These are phyloP conservation scores for Lasiosphaeris hirsuta DNA, from an alignment of 495 filamentous ascomycete species.

Conservation along the genomic window DNA sequence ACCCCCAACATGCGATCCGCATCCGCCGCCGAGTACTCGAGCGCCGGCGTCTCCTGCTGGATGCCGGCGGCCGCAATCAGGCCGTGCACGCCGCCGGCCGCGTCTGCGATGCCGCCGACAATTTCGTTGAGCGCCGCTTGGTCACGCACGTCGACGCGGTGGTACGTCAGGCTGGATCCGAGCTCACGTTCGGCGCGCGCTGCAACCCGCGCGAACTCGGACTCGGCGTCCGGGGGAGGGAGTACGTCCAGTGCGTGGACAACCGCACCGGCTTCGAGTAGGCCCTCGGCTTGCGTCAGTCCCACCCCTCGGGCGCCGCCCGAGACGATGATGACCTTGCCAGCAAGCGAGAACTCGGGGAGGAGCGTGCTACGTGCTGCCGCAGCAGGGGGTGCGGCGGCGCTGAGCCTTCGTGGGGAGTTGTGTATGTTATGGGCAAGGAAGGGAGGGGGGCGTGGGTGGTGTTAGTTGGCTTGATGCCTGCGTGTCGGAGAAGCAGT, in stretches of 20 bases:
- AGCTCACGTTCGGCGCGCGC: constrained; percentile 62
- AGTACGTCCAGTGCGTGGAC: constrained; percentile 60
- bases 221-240: constrained; percentile 36
- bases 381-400: not conserved
- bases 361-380: constrained; percentile 35
- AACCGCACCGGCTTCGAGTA: constrained; percentile 77
- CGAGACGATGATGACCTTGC: constrained; percentile 74
- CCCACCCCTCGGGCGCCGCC: constrained; percentile 79
- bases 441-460: not conserved
- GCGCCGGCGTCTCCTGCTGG: constrained; percentile 67
- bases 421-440: constrained; percentile 15
- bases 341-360: constrained; percentile 75
- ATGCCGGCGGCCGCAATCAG: constrained; percentile 79
- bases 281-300: constrained; percentile 71
- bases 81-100: constrained; percentile 73
- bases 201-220: constrained; percentile 57
- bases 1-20: constrained; percentile 64
- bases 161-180: constrained; percentile 69
- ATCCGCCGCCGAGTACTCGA: constrained; percentile 65
- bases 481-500: not conserved
- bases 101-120: constrained; percentile 63
- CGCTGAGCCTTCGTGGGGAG: not conserved
- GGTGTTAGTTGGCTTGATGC: not conserved
- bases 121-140: constrained; percentile 63
- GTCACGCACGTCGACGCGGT: constrained; percentile 82